Conservation (phyloP, 2,329 filamentous ascomycete genomes). For the Fusarium mexicanum region DNA sequence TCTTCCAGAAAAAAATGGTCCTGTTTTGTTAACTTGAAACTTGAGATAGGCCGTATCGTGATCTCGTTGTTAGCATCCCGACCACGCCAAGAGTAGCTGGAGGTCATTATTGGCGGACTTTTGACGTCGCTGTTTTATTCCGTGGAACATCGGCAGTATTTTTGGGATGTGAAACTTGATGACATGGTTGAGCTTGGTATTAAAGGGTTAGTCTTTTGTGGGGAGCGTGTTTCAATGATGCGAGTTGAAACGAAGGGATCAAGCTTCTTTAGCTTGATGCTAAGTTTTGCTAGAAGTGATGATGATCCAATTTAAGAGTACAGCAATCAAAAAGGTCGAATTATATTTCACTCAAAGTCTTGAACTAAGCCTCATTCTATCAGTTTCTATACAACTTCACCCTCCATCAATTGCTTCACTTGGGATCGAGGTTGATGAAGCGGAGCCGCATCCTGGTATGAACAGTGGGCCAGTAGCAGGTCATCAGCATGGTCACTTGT, state of each 20-base stretch:
- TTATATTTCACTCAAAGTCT: accelerated
- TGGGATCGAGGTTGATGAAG: background rate
- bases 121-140: background rate
- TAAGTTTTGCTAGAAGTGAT: background rate
- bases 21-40: slow-evolving; percentile 10
- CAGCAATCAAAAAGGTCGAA: accelerated
- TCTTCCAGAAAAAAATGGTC: background rate
- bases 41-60: background rate
- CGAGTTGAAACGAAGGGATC: background rate
- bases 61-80: background rate
- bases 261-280: background rate
- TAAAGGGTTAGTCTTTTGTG: slow-evolving; percentile 18
- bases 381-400: accelerated
- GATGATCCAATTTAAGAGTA: background rate
- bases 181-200: background rate
- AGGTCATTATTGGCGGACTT: slow-evolving; percentile 7
- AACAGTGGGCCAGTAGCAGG: background rate
- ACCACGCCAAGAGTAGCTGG: background rate
- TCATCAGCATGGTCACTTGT: background rate
- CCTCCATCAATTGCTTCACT: accelerated
- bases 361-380: background rate
- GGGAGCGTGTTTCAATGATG: slow-evolving; percentile 10
- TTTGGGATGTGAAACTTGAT: background rate
- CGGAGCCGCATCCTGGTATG: background rate
- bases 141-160: slow-evolving; percentile 6